Base-by-base conservation (phyloP, 2,329 filamentous ascomycete species). In the Didymella glomerata region DNA sequence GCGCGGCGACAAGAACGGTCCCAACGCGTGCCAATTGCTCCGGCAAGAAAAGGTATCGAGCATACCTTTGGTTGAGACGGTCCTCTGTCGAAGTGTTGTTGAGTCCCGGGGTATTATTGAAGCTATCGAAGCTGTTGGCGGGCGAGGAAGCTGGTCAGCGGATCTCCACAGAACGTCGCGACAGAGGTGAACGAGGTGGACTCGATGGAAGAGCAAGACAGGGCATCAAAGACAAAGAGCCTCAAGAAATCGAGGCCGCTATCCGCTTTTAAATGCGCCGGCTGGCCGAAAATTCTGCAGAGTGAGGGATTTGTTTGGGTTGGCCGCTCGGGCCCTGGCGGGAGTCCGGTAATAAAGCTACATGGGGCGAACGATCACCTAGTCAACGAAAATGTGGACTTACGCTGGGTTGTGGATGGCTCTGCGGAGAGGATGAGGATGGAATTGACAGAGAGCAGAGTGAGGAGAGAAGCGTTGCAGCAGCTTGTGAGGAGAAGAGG, bases 251-350 rank as follows among this genome's bases (percentile, higher is more conserved):
- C 52, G 53, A 60, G 65, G 65, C 55, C 63, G 59, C 57, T 62
- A 61, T 58, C 64, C 62, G 67, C 66, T 73, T 74, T 74, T 70
- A 76, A 74, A 63, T 54, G 48, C 60, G 59, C 63, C 64, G 62
- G 63, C 46, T 67, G 42, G 64, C 71, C 66, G 69, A 75, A 76
- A 75, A 72, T 65, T 72, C 70, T 73, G 69, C 69, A 65, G 48
- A 49, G 63, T 76, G 73, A 74, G 73, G 74, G 66, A 75, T 75
- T 76, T 71, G 71, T 70, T 70, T 73, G 66, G 68, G 54, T 58
- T 68, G 57, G 65, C 61, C 61, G 67, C 65, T 56, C 66, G 70
- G 72, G 66, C 67, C 68, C 66, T 27, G 66, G 66, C 67, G 70
- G 68, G 64, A 56, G 61, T 58, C 68, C 68, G 72, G 71, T 61